Base-by-base conservation (phyloP, 2,329 filamentous ascomycete species). In the Dryadomyces sulphureus region DNA sequence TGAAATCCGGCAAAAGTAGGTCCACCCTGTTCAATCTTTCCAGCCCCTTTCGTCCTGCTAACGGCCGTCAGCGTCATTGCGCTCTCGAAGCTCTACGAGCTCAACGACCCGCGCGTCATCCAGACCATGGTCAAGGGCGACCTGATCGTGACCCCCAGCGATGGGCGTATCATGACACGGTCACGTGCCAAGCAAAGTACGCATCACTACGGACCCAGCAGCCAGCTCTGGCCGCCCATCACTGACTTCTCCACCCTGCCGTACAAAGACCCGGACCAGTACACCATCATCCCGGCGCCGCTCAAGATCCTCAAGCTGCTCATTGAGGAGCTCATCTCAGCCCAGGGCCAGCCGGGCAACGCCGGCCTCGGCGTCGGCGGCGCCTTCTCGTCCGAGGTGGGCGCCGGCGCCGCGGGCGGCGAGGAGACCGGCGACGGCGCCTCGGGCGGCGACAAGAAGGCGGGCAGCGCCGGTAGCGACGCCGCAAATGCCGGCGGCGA, bases 221-320 rank as follows among this genome's bases (percentile, higher is more conserved):
- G 49, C 51, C 50, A 52, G 44, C 34, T 48, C 50, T 48, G 46
- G 30, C 53, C 39, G 12, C 49, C 38, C 25, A 41, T 48, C 38
- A 44, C 41, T 48, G 45, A 52, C 49, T 42, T 48, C 48, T 47
- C 45, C 25, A 61, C 63, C 54, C 62, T 55, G 16, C 46, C 41
- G 32, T 25, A 41, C 48, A 35, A 58, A 84, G 80, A 90, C 59
- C 92, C 92, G 16, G 89, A 95, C 59, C 81, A 83, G 60, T 96
- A 82, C 66, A 95, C 88, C 6, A 77, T 84, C 49, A 79, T 98
- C 48, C 78, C 89, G 0, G 89, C 89, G 0, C 81, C 86, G 1
- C 73, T 98, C 58, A 98, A 98, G 67, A 95, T 98, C 50, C 67
- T 96, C 63, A 98, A 98, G 68, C 82, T 96, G 4, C 76, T 98